Percentiles rank a stretch among this genome's conserved stretches.
These are phyloP conservation scores for Hippophae tibetana DNA, from an alignment of 306 rosid genomes.

Conservation along the genomic window DNA sequence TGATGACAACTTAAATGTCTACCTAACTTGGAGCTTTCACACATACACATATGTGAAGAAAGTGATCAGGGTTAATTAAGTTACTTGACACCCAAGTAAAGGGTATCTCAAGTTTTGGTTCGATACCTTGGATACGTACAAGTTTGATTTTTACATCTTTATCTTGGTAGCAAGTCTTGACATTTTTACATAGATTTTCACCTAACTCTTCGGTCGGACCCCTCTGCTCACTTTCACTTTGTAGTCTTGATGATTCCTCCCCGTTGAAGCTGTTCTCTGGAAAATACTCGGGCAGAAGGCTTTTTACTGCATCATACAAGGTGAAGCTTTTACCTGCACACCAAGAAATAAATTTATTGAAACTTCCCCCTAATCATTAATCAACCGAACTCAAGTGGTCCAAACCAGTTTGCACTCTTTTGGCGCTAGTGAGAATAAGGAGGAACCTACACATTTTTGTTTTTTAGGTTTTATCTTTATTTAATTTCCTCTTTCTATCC, in stretches of 20 bases:
- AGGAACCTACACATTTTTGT: too few relatives aligned
- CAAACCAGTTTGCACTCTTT: neutral
- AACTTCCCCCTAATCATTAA: neutral
- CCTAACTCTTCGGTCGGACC: conserved; percentile 28
- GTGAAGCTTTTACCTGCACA: conserved; percentile 61
- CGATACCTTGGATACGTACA: conserved; percentile 92
- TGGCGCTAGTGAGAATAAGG: too few relatives aligned
- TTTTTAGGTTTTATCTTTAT: too few relatives aligned
- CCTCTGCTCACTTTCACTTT: conserved; percentile 22
- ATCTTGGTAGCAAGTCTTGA: conserved; percentile 11
- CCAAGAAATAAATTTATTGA: conserved; percentile 11
- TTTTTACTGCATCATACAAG: conserved; percentile 59
- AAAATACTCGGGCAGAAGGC: conserved; percentile 68
- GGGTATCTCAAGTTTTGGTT: conserved; percentile 77
- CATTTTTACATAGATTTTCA: conserved; percentile 29
- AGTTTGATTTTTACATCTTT: conserved; percentile 51
- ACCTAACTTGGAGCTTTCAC: conserved; percentile 35
- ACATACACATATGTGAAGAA: conserved; percentile 73
- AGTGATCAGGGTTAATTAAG: conserved; percentile 76
- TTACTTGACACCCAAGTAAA: conserved; percentile 83
- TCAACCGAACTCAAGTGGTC: neutral
- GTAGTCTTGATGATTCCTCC: conserved; percentile 19
- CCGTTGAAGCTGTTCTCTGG: conserved; percentile 7
- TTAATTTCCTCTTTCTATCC: too few relatives aligned
- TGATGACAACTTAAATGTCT: too few relatives aligned